A percentile compares a stretch with the other conserved stretches of the same genome.
phyloP scores from a whole-genome alignment of 345 rosid genomes.

The Eucalyptus caleyi region DNA sequence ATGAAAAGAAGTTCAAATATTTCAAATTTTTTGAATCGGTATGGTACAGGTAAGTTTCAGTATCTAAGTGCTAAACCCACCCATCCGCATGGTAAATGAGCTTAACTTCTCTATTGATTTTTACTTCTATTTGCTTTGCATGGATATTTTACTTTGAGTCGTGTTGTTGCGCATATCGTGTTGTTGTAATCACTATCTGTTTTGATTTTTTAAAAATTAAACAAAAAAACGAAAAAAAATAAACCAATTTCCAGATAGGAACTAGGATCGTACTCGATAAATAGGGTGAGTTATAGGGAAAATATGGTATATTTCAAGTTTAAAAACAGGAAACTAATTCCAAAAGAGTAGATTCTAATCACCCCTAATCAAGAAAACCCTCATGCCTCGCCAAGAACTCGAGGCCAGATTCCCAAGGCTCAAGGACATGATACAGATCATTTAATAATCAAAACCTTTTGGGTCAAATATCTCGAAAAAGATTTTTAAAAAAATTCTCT shows the following conservation, averaged over 20 bases:
- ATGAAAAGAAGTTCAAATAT: not conserved
- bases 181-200: too few relatives aligned
- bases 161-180: not conserved
- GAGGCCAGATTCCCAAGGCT: not conserved
- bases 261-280: not conserved
- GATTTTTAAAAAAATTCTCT: accelerated
- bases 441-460: not conserved
- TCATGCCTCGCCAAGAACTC: not conserved
- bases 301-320: not conserved
- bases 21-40: too few relatives aligned
- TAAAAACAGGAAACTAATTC: not conserved
- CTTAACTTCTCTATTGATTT: not conserved
- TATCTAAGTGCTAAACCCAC: not conserved
- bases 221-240: too few relatives aligned
- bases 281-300: not conserved
- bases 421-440: not conserved
- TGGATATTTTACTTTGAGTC: too few relatives aligned
- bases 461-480: not conserved
- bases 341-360: not conserved
- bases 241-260: too few relatives aligned
- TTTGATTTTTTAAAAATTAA: too few relatives aligned
- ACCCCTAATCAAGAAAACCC: not conserved
- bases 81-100: not conserved
- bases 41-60: accelerated
- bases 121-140: too few relatives aligned